A percentile compares a stretch with the other conserved stretches of the same genome.
phyloP scores from a whole-genome alignment of 148 eudicot genomes.

The Dysphania ambrosioides region DNA sequence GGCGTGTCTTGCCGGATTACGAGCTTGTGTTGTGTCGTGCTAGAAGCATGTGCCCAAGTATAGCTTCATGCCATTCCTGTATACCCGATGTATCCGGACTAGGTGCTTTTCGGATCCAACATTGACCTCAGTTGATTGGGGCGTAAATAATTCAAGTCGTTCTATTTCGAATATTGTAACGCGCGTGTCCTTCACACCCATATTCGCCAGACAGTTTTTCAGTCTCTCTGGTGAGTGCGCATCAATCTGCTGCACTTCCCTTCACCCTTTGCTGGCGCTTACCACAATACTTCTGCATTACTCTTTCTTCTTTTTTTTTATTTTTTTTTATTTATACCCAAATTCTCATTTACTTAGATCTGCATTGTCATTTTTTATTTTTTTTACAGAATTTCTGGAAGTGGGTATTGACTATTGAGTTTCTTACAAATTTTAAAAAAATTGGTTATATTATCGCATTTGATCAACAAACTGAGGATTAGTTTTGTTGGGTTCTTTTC shows the following conservation, averaged over 20 bases:
- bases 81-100: too few relatives aligned
- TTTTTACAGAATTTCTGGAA: neutral
- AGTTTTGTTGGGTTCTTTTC: neutral
- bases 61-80: too few relatives aligned
- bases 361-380: too few relatives aligned
- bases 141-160: too few relatives aligned
- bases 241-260: neutral
- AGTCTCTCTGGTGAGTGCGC: neutral
- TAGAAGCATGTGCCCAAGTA: too few relatives aligned
- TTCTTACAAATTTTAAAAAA: too few relatives aligned
- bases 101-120: too few relatives aligned
- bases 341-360: neutral
- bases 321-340: neutral
- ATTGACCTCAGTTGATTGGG: too few relatives aligned
- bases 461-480: neutral
- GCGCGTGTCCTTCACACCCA: neutral
- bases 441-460: neutral
- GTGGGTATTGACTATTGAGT: conserved; percentile 2
- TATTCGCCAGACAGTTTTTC: neutral
- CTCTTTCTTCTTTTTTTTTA: too few relatives aligned
- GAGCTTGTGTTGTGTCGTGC: too few relatives aligned
- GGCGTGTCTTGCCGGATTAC: too few relatives aligned
- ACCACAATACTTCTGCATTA: neutral
- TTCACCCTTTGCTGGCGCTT: neutral
- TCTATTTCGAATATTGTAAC: too few relatives aligned